Evolutionary conservation across 2,329 filamentous ascomycete genomes (phyloP), one percentile per base, ranked within the genome.

Genomic region (Penicillium sp.): DNA sequence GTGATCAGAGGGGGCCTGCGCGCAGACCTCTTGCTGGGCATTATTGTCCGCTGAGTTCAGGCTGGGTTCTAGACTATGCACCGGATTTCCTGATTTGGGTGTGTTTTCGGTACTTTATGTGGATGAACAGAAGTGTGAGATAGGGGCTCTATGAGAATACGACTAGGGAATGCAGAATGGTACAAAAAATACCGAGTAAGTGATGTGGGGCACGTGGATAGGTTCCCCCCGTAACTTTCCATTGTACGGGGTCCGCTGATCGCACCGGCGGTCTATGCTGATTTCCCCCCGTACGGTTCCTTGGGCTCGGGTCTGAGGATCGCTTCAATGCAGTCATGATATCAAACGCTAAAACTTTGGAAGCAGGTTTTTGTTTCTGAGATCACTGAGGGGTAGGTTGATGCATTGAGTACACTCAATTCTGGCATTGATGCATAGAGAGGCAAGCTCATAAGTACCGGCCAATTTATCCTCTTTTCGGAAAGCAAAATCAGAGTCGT

Each of bases 221-320:
- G 37, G 48, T 31, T 51, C 57, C 56, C 57, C 62, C 61, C 60
- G 58, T 59, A 62, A 64, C 57, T 56, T 59, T 63, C 62, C 59
- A 59, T 31, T 11, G 43, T 57, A 60, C 44, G 56, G 62, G 61
- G 59, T 60, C 60, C 49, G 55, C 52, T 58, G 58, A 53, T 54
- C 55, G 20, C 26, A 60, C 54, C 53, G 49, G 58, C 56, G 58
- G 57, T 55, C 45, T 56, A 51, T 29, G 22, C 31, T 26, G 31
- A 11, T 52, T 47, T 35, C 26, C 43, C 31, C 40, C 49, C 27
- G 20, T 25, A 44, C 9, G 27, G 15, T 52, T 52, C 42, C 31
- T 52, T 31, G 37, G 11, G 4, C 35, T 49, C n/a, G 35, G 44
- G 26, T 31, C 35, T 33, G 27, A 22, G 23, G 22, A 22, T n/a